A percentile compares a stretch with the other conserved stretches of the same genome.
Evolutionary conservation across 805 yeast genomes (phyloP).

Genomic region (Myxozyma geophila): DNA sequence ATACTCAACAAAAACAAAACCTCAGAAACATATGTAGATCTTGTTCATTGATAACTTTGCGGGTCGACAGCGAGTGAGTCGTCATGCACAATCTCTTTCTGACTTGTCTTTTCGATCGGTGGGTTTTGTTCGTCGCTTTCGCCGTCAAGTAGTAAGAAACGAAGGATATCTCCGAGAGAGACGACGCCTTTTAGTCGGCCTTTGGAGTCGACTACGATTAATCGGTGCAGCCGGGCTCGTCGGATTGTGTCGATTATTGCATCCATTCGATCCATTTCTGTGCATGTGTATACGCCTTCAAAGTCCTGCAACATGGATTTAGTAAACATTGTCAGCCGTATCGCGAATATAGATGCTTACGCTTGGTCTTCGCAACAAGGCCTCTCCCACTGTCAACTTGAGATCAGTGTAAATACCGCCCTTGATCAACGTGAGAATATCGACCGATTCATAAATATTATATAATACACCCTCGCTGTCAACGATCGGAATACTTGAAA

Average conservation of each 20-base stretch:
- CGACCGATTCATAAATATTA: constrained; percentile 95
- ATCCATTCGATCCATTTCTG: constrained; percentile 79
- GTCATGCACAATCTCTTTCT: constrained; percentile 1
- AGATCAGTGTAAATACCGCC: constrained; percentile 93
- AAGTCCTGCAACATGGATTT: constrained; percentile 57
- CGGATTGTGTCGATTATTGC: constrained; percentile 92
- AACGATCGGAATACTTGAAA: constrained; percentile 90
- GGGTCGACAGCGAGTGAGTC: constrained; percentile 12
- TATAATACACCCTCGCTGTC: constrained; percentile 72
- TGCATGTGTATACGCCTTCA: constrained; percentile 97
- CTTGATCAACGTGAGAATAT: constrained; percentile 86
- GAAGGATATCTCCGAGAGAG: constrained; percentile 86
- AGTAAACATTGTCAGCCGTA: too few species aligned
- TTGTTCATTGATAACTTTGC: constrained; percentile 7
- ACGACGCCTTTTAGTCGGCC: constrained; percentile 76
- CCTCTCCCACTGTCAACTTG: constrained; percentile 92
- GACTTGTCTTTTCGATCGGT: not conserved
- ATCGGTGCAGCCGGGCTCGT: constrained; percentile 85
- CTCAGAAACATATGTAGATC: not conserved
- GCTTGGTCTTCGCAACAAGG: constrained; percentile 87
- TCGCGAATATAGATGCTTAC: constrained; percentile 1
- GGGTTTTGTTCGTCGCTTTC: not conserved
- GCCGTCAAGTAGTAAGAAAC: constrained; percentile 73
- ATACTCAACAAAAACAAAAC: not conserved
- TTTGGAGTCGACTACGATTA: constrained; percentile 83